phyloP scores from a whole-genome alignment of 192 early-diverging fungal species.

The Ambispora gerdemannii region DNA sequence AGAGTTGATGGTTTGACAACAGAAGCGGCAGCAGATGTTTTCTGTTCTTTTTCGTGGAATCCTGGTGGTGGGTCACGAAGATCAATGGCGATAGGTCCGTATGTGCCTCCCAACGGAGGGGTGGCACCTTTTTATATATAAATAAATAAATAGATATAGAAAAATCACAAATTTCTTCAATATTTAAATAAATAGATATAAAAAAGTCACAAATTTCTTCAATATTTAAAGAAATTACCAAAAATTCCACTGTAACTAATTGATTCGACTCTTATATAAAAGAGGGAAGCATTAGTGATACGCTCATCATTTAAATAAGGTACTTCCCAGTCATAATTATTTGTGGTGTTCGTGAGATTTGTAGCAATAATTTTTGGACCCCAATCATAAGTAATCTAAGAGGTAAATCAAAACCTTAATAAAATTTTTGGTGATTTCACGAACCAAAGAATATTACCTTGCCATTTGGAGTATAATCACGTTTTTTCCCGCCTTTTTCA shows the following conservation, averaged over 20 bases:
- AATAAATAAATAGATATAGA: too few relatives aligned
- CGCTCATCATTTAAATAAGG: not conserved
- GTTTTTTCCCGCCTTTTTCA: slow-evolving; percentile 10
- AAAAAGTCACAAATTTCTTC: too few relatives aligned
- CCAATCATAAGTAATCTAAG: slow-evolving; percentile 2
- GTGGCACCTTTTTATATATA: too few relatives aligned
- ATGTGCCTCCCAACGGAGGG: not conserved
- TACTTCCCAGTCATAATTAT: slow-evolving; percentile 9
- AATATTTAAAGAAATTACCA: too few relatives aligned
- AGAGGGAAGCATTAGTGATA: slow-evolving; percentile 12
- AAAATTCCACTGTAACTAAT: slow-evolving; percentile 14
- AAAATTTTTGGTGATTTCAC: not conserved
- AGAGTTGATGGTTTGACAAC: not conserved
- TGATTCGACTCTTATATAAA: slow-evolving; percentile 5
- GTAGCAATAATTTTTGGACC: slow-evolving; percentile 11
- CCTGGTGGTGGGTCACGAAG: not conserved
- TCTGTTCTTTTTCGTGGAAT: not conserved
- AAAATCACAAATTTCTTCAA: too few relatives aligned
- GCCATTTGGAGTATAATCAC: not conserved
- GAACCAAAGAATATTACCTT: slow-evolving; percentile 14
- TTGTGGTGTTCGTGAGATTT: slow-evolving; percentile 11
- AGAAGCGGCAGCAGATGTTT: not conserved
- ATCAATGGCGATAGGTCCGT: not conserved
- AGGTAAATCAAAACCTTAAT: not conserved
- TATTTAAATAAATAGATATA: too few relatives aligned